Evolutionary conservation across 306 rosid species (phyloP).

Genomic region (Benincasa hispida): DNA sequence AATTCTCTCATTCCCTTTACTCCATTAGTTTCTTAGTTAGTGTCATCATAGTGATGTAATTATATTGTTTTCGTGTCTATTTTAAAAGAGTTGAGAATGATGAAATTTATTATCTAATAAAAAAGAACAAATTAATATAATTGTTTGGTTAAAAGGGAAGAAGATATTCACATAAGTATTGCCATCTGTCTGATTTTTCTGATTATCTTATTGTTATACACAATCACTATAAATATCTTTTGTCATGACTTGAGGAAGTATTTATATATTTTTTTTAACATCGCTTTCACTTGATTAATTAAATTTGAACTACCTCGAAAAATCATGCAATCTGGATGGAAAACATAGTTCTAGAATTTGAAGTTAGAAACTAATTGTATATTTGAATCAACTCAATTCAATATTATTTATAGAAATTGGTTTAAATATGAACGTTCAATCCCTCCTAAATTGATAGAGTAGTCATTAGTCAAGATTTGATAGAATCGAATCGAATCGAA

Average conservation of each 20-base stretch:
- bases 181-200: not conserved
- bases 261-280: not conserved
- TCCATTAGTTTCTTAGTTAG: not conserved
- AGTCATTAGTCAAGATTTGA: no score
- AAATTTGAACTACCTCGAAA: not conserved
- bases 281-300: not conserved
- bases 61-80: not conserved
- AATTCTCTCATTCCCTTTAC: no score
- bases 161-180: not conserved
- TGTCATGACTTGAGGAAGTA: not conserved
- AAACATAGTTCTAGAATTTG: no score
- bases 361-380: no score
- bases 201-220: not conserved
- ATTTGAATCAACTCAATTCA: no score
- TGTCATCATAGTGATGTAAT: not conserved
- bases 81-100: not conserved
- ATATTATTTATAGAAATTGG: no score
- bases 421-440: not conserved
- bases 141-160: not conserved
- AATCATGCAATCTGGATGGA: not conserved
- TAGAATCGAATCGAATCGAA: not conserved
- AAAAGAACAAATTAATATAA: no score
- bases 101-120: not conserved
- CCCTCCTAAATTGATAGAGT: not conserved
- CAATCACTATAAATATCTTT: not conserved